Evolutionary conservation across 257 asterid genomes (phyloP).

Genomic region (Solanum arcanum): DNA sequence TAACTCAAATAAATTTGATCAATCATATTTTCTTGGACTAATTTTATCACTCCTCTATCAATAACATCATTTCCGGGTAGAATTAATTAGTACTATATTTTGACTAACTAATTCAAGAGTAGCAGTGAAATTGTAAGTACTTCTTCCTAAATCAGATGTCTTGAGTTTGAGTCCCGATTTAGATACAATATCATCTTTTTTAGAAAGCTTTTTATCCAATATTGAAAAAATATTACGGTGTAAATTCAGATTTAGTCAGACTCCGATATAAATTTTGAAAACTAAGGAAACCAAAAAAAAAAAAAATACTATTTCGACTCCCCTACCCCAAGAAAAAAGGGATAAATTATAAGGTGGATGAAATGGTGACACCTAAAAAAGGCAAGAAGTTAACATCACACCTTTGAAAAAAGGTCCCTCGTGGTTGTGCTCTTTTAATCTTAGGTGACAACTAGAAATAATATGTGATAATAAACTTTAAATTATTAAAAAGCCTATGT

Average conservation of each 20-base stretch:
- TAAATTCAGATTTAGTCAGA: no score
- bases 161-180: no score
- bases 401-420: neutral
- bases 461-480: neutral
- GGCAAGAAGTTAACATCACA: slow-evolving; percentile 17
- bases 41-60: neutral
- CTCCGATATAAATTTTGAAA: no score
- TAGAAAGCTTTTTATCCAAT: no score
- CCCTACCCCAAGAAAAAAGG: neutral
- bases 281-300: neutral
- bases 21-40: neutral
- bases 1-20: neutral
- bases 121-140: no score
- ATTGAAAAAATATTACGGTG: no score
- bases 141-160: no score
- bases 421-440: slow-evolving; percentile 4
- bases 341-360: neutral
- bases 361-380: neutral
- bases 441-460: neutral
- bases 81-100: no score
- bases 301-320: neutral
- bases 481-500: slow-evolving; percentile 16
- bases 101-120: no score
- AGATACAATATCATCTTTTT: no score
- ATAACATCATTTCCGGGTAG: no score